Conservation (phyloP, 2,329 filamentous ascomycete genomes). For the Pseudocercospora pini-densiflorae region DNA sequence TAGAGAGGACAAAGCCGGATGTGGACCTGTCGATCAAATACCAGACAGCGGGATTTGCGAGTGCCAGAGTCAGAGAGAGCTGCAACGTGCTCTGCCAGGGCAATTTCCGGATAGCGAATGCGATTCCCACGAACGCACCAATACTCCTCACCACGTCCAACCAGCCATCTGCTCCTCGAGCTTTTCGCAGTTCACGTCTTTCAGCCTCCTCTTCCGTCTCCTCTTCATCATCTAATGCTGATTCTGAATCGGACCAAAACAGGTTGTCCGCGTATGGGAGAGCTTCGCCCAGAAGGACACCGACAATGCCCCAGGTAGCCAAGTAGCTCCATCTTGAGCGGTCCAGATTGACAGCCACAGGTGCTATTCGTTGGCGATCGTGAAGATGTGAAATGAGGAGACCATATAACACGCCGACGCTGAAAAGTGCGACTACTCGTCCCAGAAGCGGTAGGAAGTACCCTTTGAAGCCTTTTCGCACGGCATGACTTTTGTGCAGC, state of each 20-base stretch:
- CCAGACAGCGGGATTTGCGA: constrained; percentile 94
- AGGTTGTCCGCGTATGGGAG: constrained; percentile 83
- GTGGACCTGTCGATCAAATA: constrained; percentile 92
- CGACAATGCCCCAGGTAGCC: constrained; percentile 78
- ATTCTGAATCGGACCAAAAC: constrained; percentile 63
- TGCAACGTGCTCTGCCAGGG: constrained; percentile 97
- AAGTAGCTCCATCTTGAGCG: constrained; percentile 69
- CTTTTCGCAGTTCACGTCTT: constrained; percentile 18
- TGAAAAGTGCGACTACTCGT: constrained; percentile 65
- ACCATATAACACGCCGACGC: constrained; percentile 82
- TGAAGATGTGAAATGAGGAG: constrained; percentile 80
- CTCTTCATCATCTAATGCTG: constrained; percentile 29
- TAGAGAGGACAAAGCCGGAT: constrained; percentile 80
- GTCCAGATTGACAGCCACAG: constrained; percentile 64
- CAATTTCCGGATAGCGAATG: constrained; percentile 83
- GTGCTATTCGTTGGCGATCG: constrained; percentile 66
- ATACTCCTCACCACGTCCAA: constrained; percentile 71
- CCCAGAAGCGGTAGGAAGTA: constrained; percentile 50
- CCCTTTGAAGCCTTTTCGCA: constrained; percentile 33
- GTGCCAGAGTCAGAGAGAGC: constrained; percentile 82
- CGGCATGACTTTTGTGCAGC: constrained; percentile 22
- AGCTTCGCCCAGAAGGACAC: constrained; percentile 75
- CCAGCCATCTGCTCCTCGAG: constrained; percentile 57
- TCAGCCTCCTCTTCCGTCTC: constrained; percentile 23
- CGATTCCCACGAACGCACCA: constrained; percentile 73